These are phyloP conservation scores for Solanum bukasovii DNA, from an alignment of 257 asterid species.

Conservation along the genomic window DNA sequence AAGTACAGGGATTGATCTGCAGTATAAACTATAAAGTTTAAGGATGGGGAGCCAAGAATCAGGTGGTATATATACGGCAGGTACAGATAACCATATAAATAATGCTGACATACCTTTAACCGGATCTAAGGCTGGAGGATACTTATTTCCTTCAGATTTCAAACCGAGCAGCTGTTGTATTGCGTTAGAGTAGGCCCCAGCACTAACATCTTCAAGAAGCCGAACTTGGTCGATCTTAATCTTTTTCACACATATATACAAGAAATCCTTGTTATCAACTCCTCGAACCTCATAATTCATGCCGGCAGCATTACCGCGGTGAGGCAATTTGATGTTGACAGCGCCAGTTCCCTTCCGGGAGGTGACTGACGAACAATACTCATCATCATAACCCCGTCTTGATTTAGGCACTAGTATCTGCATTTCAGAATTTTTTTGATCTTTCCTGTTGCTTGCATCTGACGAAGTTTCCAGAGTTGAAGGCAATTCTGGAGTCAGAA, in stretches of 20 bases:
- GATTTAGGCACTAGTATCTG: conserved; percentile 86
- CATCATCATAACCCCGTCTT: conserved; percentile 83
- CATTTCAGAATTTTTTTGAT: conserved; percentile 31
- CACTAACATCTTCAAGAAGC: conserved; percentile 85
- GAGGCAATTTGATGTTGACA: conserved; percentile 71
- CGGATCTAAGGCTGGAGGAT: conserved; percentile 90
- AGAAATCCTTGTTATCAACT: conserved; percentile 52
- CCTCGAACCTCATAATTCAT: conserved; percentile 79
- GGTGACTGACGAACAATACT: conserved; percentile 49
- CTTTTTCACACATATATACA: conserved; percentile 60
- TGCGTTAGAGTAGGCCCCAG: conserved; percentile 68
- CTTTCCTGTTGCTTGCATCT: conserved; percentile 24
- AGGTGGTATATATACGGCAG: not conserved
- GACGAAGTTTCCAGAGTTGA: conserved; percentile 25
- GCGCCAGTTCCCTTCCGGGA: conserved; percentile 78
- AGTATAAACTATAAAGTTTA: not conserved
- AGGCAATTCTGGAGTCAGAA: conserved; percentile 74
- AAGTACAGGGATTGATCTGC: not conserved
- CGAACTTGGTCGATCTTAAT: conserved; percentile 76
- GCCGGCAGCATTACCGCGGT: conserved; percentile 76
- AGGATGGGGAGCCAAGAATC: not conserved
- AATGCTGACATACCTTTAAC: conserved; percentile 47
- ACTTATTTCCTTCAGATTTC: conserved; percentile 74
- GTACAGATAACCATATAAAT: not conserved
- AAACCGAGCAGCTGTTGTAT: conserved; percentile 63